Percentiles rank a stretch among this genome's conserved stretches.
Conservation (phyloP, 2,329 filamentous ascomycete species). For the Microdochium bolleyi region DNA sequence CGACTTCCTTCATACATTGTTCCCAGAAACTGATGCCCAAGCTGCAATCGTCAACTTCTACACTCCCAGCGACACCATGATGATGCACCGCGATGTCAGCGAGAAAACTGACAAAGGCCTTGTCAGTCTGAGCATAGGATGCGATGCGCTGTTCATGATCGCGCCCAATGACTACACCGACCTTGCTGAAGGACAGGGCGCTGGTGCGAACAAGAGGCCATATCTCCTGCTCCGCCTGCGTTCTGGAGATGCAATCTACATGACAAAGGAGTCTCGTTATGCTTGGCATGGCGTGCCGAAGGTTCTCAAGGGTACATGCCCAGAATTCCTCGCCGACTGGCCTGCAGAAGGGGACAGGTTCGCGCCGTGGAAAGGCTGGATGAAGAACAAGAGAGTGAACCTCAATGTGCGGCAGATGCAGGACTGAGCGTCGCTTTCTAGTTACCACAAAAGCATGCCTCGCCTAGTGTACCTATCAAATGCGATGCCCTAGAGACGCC, state of each 20-base stretch:
- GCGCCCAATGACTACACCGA: conserved; percentile 45
- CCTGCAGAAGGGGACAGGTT: conserved; percentile 51
- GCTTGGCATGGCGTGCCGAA: conserved; percentile 96
- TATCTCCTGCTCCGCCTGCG: conserved; percentile 59
- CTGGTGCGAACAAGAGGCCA: conserved; percentile 25
- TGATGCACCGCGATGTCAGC: conserved; percentile 88
- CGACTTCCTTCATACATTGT: conserved; percentile 58
- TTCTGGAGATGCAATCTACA: conserved; percentile 86
- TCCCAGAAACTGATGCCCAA: conserved; percentile 71
- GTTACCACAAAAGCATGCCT: background rate
- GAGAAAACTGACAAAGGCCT: conserved; percentile 73
- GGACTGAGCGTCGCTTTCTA: conserved; percentile 26
- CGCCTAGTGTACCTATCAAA: background rate
- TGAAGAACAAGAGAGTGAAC: conserved; percentile 81
- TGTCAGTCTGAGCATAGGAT: conserved; percentile 82
- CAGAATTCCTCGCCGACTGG: conserved; percentile 66
- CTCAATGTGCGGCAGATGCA: conserved; percentile 88
- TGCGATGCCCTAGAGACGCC: background rate
- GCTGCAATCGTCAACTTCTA: conserved; percentile 95
- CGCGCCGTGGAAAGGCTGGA: conserved; percentile 75
- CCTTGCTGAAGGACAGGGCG: conserved; percentile 8
- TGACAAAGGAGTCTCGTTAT: conserved; percentile 73
- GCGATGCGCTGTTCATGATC: conserved; percentile 82
- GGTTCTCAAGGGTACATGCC: conserved; percentile 73
- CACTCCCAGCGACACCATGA: conserved; percentile 81